A percentile compares a stretch with the other conserved stretches of the same genome.
These are phyloP conservation scores for Adansonia grandidieri DNA, from an alignment of 441 rosid species.

Conservation along the genomic window DNA sequence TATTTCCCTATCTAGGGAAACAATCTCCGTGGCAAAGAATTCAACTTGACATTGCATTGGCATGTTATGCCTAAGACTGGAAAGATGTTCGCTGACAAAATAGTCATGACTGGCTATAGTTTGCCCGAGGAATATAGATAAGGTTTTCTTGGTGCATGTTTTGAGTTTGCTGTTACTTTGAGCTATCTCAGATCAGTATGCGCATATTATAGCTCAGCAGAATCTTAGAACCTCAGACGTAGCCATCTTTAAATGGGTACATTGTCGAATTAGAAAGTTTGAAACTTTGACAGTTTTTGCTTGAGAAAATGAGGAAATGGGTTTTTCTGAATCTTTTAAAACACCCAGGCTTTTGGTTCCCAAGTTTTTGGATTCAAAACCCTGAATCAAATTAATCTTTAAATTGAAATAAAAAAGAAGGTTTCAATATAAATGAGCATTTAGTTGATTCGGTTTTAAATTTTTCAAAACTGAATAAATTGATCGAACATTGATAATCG, in stretches of 20 bases:
- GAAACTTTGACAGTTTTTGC: neutral
- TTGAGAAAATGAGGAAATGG: neutral
- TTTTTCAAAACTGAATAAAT: no score
- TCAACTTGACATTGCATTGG: constrained; percentile 96
- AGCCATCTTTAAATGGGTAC: constrained; percentile 21
- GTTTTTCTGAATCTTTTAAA: neutral
- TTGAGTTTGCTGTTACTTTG: constrained; percentile 39
- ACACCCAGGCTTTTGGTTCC: neutral
- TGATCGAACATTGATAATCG: no score
- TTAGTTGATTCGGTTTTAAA: no score
- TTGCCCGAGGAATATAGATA: constrained; percentile 82
- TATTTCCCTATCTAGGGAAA: constrained; percentile 53
- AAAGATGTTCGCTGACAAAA: constrained; percentile 83
- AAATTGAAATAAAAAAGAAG: neutral
- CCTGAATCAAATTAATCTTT: neutral
- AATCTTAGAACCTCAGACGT: neutral
- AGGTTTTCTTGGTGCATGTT: constrained; percentile 25
- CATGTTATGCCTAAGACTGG: constrained; percentile 98
- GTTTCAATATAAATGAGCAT: neutral
- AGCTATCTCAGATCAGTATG: constrained; percentile 15
- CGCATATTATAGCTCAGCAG: neutral
- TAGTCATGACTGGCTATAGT: constrained; percentile 81
- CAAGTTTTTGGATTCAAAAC: neutral
- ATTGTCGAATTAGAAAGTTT: neutral
- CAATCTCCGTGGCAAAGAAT: constrained; percentile 82